Evolutionary conservation across 345 rosid species (phyloP), one percentile per base, ranked within the genome.

Genomic region (Dimocarpus longan): DNA sequence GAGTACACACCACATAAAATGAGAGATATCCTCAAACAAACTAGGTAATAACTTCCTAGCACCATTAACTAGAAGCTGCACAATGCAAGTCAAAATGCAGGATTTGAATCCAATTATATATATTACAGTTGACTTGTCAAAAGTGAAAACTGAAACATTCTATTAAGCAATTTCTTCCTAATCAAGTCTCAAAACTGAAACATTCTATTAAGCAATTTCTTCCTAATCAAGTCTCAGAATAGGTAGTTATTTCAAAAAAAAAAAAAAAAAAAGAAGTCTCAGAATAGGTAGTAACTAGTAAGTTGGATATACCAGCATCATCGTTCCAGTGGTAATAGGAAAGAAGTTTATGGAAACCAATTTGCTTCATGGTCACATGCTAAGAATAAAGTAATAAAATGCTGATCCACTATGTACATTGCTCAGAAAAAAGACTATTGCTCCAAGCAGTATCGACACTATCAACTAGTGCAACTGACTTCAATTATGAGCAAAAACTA

Each of bases 71-170:
- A 40, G 10, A 73, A n/a, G 19, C 76, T 32, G 65, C 44, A 71
- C 13, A 26, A 18, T 59, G 59, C 32, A 57, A 57, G 59, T 57
- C 28, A 39, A 57, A 32, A 57, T 37, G 39, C 32, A 2, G 52
- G 48, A 52, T 21, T 71, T 32, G 28, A 22, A 18, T 71, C 48
- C 8, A 39, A 52, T 54, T 18, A 5, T 54, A 54, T 54, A 54
- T 12, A 39, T 57, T 57, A 37, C 9, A 65, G 26, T 32, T 73
- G 40, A 39, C n/a, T 39, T n/a, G 26, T 10, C 22, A 5, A 0
- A 39, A 72, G 32, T 21, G 76, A 39, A 39, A 73, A 19, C 19
- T n/a, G n/a, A 73, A 50, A 57, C 76, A 57, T 37, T 11, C 12
- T 37, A 10, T 10, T 24, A 37, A 72, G 46, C 39, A 40, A 19